A percentile compares a stretch with the other conserved stretches of the same genome.
These are phyloP conservation scores for Physcia stellaris DNA, from an alignment of 495 filamentous ascomycete genomes.

Conservation along the genomic window DNA sequence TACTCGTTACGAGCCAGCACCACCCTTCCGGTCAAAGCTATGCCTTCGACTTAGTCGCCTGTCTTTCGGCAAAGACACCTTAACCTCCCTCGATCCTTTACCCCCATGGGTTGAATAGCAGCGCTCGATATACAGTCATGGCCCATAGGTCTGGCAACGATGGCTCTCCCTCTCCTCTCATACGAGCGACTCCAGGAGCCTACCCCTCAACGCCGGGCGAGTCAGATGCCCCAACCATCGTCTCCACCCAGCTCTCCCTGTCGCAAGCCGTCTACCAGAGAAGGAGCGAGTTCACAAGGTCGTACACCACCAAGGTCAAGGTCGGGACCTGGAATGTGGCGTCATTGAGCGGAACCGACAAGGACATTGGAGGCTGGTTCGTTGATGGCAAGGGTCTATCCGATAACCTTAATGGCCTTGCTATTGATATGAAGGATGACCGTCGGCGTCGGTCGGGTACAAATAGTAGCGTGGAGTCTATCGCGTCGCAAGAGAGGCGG, in stretches of 20 bases:
- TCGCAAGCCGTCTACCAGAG: conserved; percentile 53
- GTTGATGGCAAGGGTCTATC: conserved; percentile 58
- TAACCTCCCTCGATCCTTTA: no score
- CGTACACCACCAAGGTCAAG: conserved; percentile 61
- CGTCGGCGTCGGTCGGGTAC: conserved; percentile 14
- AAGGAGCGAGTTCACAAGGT: conserved; percentile 60
- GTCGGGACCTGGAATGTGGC: conserved; percentile 95
- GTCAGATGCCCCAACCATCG: conserved; percentile 12
- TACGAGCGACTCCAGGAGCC: conserved; percentile 11
- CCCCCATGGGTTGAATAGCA: neutral
- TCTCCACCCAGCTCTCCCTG: conserved; percentile 29
- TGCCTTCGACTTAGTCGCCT: no score
- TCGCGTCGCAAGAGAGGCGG: conserved; percentile 28
- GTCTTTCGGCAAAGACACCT: no score
- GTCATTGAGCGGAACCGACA: conserved; percentile 63
- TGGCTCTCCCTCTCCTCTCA: conserved; percentile 1
- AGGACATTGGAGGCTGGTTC: conserved; percentile 79
- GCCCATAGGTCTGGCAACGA: conserved; percentile 2
- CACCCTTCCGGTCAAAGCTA: no score
- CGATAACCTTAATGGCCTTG: conserved; percentile 39
- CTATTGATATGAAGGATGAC: conserved; percentile 16
- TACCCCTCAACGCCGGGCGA: conserved; percentile 14
- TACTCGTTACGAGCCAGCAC: no score
- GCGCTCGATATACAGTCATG: neutral
- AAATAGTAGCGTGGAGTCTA: conserved; percentile 25